Evolutionary conservation across 805 yeast species (phyloP).

Genomic region (Metschnikowia colocasiae): DNA sequence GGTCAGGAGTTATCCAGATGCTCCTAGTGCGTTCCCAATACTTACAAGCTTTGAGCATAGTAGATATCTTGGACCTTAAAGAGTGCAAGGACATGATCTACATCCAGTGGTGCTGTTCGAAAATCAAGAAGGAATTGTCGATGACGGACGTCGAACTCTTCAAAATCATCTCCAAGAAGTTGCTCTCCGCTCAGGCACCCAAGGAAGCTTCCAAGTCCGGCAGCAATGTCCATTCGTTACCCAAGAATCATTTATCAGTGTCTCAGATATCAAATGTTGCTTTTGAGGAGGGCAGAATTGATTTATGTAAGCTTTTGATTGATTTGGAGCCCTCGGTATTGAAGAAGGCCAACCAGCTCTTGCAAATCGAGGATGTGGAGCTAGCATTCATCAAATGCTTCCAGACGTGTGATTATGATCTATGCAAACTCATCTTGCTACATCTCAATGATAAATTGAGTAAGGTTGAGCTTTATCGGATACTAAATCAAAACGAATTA

Average conservation of each 20-base stretch:
- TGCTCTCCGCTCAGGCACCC: constrained; percentile 26
- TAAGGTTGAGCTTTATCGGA: constrained; percentile 63
- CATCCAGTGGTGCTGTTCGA: constrained; percentile 75
- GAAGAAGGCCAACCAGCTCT: constrained; percentile 54
- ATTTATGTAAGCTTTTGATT: constrained; percentile 63
- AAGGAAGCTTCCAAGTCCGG: constrained; percentile 24
- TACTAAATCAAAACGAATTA: constrained; percentile 49
- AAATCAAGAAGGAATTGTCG: constrained; percentile 53
- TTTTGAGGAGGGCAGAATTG: constrained; percentile 74
- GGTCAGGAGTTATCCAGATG: constrained; percentile 51
- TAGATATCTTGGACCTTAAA: constrained; percentile 47
- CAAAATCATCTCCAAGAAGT: constrained; percentile 43
- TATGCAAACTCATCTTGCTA: constrained; percentile 55
- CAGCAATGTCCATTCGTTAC: background rate
- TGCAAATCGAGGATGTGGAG: constrained; percentile 69
- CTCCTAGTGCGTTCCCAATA: constrained; percentile 59
- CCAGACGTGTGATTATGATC: constrained; percentile 56
- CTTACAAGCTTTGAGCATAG: constrained; percentile 58
- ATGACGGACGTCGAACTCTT: constrained; percentile 59
- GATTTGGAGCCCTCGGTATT: constrained; percentile 62
- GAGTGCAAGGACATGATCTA: constrained; percentile 43
- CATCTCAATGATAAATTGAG: constrained; percentile 53
- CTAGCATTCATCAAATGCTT: constrained; percentile 66
- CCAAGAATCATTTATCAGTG: constrained; percentile 44
- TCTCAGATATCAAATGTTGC: constrained; percentile 62